Evolutionary conservation across 164 flowering plant species (phyloP), one percentile per base, ranked within the genome.

Genomic region (Vitis vinifera): DNA sequence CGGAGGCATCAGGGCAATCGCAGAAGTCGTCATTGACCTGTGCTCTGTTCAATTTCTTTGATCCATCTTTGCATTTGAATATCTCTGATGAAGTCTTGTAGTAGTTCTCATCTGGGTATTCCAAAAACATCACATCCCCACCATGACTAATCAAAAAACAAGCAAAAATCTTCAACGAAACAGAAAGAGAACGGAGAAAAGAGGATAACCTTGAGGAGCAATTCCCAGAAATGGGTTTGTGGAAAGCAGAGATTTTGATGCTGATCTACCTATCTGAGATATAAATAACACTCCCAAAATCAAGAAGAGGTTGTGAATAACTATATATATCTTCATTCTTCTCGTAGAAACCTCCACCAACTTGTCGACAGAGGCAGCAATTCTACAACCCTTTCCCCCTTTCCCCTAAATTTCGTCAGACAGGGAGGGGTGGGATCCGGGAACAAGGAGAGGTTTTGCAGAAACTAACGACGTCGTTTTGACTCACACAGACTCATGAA

Each of bases 11-110:
- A 19, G 84, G 82, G 75, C 98, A 93, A 66, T 93, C 98, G 61
- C 98, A 93, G 79, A 84, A 93, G 56, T 90, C 89, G 65, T 93
- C 98, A 70, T 93, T 93, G 60, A 93, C 82, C 84, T 89, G 93
- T 52, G 87, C 78, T 73, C 77, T 89, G 29, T 73, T 64, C 76
- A 93, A 86, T 69, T 78, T 88, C 67, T 83, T 85, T 10, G 94
- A 91, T 83, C 97, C 97, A 77, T 91, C 97, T 73, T 80, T 91
- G 71, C 98, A 93, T 62, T 85, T 84, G 4, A 93, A 78, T 1
- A 75, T 29, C 5, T 79, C 85, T 3, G 88, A 77, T 0, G 87
- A 77, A 10, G 75, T 71, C 69, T 81, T 87, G 80, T 83, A 91
- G 73, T 85, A 88, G 11, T 68, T 75, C 79, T 75, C 85, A 83